A percentile compares a stretch with the other conserved stretches of the same genome.
Evolutionary conservation across 352 stramenopile species (phyloP).

Genomic region (Plasmopara halstedii): DNA sequence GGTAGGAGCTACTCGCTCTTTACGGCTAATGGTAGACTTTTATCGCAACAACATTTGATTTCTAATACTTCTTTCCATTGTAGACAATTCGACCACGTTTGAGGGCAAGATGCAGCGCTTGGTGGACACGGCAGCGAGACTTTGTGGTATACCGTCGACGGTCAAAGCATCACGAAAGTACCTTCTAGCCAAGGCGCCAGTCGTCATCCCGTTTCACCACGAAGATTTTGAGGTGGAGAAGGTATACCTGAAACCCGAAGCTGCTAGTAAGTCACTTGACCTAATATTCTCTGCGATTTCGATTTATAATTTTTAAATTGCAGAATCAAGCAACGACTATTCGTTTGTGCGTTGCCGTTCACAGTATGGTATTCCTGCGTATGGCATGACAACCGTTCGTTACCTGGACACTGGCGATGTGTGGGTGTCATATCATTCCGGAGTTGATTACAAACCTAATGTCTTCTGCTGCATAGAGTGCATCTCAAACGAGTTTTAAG

Average conservation of each 20-base stretch:
- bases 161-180: conserved; percentile 76
- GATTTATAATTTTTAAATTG: conserved; percentile 1
- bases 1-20: conserved; percentile 32
- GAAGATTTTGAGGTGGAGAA: conserved; percentile 86
- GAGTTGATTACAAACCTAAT: neutral
- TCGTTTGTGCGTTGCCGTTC: conserved; percentile 81
- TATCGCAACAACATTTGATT: neutral
- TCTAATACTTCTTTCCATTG: neutral
- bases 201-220: conserved; percentile 68
- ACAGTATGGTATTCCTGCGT: conserved; percentile 75
- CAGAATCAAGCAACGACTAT: conserved; percentile 76
- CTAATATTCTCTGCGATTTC: neutral
- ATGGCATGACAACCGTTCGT: conserved; percentile 82
- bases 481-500: conserved; percentile 80
- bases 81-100: conserved; percentile 79
- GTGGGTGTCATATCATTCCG: too few species aligned
- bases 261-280: conserved; percentile 25
- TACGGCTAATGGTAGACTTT: neutral
- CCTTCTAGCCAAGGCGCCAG: conserved; percentile 36
- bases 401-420: conserved; percentile 69
- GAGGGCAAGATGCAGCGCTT: conserved; percentile 86
- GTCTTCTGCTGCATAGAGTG: conserved; percentile 29
- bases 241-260: conserved; percentile 71
- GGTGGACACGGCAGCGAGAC: conserved; percentile 58
- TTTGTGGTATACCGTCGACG: conserved; percentile 72